Conservation (phyloP, 371 early-diverging fungal species). For the Chytridium lagenaria region DNA sequence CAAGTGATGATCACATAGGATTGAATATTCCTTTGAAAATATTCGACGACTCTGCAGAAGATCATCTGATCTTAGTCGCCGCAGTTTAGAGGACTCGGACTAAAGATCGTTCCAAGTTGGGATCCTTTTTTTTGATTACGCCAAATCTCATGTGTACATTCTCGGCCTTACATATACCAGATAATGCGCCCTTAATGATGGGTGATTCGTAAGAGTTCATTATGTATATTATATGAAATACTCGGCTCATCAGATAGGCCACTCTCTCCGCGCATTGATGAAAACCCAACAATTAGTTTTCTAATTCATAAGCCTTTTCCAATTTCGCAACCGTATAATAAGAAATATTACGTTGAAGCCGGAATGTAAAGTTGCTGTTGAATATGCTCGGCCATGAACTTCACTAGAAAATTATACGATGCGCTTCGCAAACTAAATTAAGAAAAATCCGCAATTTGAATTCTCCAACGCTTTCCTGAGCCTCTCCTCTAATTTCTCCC, state of each 20-base stretch:
- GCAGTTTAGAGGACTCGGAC: conserved; percentile 5
- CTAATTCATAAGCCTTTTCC: too few species aligned
- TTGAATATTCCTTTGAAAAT: conserved; percentile 8
- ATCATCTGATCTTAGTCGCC: background rate
- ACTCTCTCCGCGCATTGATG: background rate
- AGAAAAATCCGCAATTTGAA: conserved; percentile 52
- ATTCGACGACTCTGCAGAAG: conserved; percentile 7
- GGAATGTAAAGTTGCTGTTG: too few species aligned
- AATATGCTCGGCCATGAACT: too few species aligned
- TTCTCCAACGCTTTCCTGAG: conserved; percentile 88
- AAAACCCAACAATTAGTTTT: too few species aligned
- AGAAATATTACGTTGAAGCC: too few species aligned
- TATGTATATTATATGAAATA: background rate
- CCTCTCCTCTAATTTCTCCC: conserved; percentile 81
- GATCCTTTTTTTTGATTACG: too few species aligned
- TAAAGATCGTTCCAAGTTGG: background rate
- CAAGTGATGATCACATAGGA: background rate
- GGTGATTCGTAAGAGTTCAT: background rate
- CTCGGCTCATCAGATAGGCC: background rate
- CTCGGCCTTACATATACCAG: background rate
- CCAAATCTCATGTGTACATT: background rate
- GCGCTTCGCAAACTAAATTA: conserved; percentile 36
- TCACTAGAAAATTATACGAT: too few species aligned
- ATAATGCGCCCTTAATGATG: background rate
- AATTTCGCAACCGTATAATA: too few species aligned